Base-by-base conservation (phyloP, 2,329 filamentous ascomycete genomes). In the Cephalotrichum gorgonifer region DNA sequence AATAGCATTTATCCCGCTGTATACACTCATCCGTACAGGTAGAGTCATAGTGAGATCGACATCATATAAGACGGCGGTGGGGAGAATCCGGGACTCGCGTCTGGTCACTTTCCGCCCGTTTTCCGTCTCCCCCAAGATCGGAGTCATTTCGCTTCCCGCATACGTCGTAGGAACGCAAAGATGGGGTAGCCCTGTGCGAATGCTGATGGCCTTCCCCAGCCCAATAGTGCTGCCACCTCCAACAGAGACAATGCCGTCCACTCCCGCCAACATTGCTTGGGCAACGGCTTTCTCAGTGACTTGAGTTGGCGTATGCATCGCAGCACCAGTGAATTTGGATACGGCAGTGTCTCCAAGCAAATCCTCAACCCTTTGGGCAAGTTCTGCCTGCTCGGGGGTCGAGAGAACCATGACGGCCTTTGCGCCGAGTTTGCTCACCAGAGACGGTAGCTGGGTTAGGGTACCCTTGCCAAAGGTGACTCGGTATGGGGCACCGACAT, bases 1-100 rank as follows among this genome's bases (percentile, higher is more conserved):
- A 60, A 84, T 80, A 0, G 81, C 79, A 58, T 84, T 84, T 44
- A 84, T 69, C 43, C 80, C 80, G 51, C 78, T 82, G 0, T 73
- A 78, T 2, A 73, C 71, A 53, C 71, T 78, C 60, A 80, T 65
- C 0, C 58, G 61, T 2, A 62, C 56, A 0, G 80, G 79, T 23
- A 84, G 63, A 1, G 73, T 76, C 70, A 80, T 69, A 0, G 79
- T 83, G 49, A 83, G 62, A 55, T 81, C 71, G 17, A 82, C 77
- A 63, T 85, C 80, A 58, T 83, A 84, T 35, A 85, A 76, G 4
- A 83, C 79, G 0, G 73, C 75, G 0, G 68, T 70, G 0, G 80
- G 80, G 20, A 82, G 63, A 49, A 83, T 81, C 58, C 73, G 76
- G 1, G 74, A 71, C 58, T 83, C 78, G 4, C 64, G 68, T 27